Evolutionary conservation across 495 filamentous ascomycete genomes (phyloP).

Genomic region (Wilcoxina mikolae): DNA sequence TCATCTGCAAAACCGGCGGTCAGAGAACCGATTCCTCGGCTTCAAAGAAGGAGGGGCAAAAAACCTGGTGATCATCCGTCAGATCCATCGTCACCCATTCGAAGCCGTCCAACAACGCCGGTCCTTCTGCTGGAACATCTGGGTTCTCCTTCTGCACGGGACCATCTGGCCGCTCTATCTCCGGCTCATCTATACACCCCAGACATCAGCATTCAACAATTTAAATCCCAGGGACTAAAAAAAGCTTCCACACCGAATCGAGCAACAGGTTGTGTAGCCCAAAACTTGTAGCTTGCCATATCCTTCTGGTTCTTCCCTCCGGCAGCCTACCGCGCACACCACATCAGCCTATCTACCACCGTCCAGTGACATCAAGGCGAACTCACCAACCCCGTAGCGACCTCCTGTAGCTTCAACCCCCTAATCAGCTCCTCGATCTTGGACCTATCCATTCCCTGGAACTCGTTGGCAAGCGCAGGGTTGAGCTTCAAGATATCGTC

Average conservation of each 20-base stretch:
- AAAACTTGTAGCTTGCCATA: conserved; percentile 95
- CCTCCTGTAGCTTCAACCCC: conserved; percentile 57
- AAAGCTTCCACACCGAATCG: conserved; percentile 57
- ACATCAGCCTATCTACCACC: no score
- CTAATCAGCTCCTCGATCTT: conserved; percentile 44
- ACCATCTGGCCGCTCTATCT: conserved; percentile 32
- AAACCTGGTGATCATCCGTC: conserved; percentile 45
- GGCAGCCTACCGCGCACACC: conserved; percentile 28
- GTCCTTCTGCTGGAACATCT: conserved; percentile 55
- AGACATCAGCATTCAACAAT: no score
- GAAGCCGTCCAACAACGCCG: conserved; percentile 54
- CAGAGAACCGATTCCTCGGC: no score
- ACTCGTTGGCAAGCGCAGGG: conserved; percentile 45
- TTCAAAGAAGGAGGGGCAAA: no score
- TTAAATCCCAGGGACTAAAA: no score
- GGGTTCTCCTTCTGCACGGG: conserved; percentile 50
- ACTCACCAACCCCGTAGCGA: conserved; percentile 58
- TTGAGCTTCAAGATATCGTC: conserved; percentile 41
- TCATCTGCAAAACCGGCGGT: conserved; percentile 35
- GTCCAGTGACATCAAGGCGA: no score
- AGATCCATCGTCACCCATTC: conserved; percentile 91
- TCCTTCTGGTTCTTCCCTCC: conserved; percentile 83
- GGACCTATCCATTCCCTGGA: conserved; percentile 30
- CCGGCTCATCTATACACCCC: conserved; percentile 22
- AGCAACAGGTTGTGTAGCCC: conserved; percentile 90